Evolutionary conservation across 768 basidiomycete species (phyloP), one percentile per base, ranked within the genome.

Genomic region (Hericium alpestre): DNA sequence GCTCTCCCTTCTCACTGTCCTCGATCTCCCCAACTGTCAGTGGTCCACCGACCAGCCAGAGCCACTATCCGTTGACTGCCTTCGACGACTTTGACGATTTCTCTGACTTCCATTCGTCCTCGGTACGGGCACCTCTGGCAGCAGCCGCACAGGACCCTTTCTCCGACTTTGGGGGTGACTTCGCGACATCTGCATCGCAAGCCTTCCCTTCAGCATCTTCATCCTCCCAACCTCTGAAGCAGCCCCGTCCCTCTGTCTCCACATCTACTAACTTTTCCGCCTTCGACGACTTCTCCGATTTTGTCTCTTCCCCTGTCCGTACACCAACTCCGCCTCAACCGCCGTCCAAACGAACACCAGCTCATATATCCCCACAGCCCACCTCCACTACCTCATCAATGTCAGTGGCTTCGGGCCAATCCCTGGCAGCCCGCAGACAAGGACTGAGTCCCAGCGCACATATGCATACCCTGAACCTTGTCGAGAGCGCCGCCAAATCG

Each of bases 401-500:
- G 1, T 32, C 32, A 32, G 32, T 10, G 32, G 32, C 8, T 9
- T 32, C 32, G 32, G 9, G 9, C 61, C 38, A 10, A 20, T 43
- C 55, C 54, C 53, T 66, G 56, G 56, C 58, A 41, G 54, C 20
- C 58, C 64, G 49, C 56, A 59, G 38, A 69, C 65, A 49, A 69
- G 68, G 67, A 50, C 69, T 76, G 12, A 72, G 73, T 49, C 66
- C 72, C 38, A 72, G 74, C 12, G 76, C 78, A 56, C 83, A 83
- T 60, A 73, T 76, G 56, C 79, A 84, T 40, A 82, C 84, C 1
- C 67, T 78, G 58, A 81, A 74, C 59, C 71, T 87, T 23, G 66
- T 88, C 62, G 76, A 82, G 59, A 70, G 67, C 15, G 86, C 80
- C 8, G 82, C 82, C 8, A 69, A 80, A 3, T 73, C 73, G 13